Conservation (phyloP, 2,329 filamentous ascomycete species). For the Hymenoscyphus fructigenus region DNA sequence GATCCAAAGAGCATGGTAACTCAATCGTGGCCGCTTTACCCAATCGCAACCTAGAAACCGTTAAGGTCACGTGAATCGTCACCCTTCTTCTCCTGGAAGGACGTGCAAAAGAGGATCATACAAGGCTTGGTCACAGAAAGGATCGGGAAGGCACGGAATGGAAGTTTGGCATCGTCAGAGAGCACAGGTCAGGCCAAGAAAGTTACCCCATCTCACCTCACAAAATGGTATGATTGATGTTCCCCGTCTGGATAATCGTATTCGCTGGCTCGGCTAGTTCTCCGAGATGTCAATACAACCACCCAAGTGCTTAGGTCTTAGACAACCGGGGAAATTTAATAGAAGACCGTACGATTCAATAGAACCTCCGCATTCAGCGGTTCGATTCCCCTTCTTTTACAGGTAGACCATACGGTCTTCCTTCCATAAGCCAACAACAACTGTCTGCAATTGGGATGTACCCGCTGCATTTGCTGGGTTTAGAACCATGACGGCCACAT, state of each 20-base stretch:
- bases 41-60: neutral
- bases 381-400: neutral
- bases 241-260: neutral
- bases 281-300: too few relatives aligned
- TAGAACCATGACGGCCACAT: conserved; percentile 16
- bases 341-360: neutral
- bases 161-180: neutral
- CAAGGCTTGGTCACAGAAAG: neutral
- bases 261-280: neutral
- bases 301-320: too few relatives aligned
- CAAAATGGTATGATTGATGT: neutral
- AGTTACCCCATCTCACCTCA: too few relatives aligned
- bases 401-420: neutral
- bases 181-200: neutral
- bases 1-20: too few relatives aligned
- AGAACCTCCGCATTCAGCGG: neutral
- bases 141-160: neutral
- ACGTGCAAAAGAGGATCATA: neutral
- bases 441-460: neutral
- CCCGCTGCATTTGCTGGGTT: neutral
- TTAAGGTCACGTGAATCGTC: neutral
- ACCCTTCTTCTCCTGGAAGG: neutral
- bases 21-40: too few relatives aligned
- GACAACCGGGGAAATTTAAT: neutral
- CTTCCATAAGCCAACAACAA: neutral